Evolutionary conservation across 495 filamentous ascomycete species (phyloP), one percentile per base, ranked within the genome.

Genomic region (Penicillium odoratum): DNA sequence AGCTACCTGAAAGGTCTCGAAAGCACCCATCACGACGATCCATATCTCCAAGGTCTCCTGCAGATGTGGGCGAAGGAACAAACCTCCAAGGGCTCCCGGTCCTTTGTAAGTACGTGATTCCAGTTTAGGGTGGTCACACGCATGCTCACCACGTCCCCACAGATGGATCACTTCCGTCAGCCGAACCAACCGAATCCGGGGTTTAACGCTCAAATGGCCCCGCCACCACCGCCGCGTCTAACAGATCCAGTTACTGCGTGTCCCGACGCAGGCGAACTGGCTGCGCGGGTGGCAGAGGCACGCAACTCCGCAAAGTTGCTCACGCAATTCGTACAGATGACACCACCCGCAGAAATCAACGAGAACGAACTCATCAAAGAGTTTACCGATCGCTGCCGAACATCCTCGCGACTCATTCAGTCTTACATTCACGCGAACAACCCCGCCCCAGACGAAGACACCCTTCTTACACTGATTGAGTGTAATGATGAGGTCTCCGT

Each of bases 61-160:
- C 83, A 87, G 31, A 92, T 97, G 87, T 98, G 94, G 94, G 83
- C 78, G 66, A 92, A 90, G 71, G 91, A 98, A 71, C 94, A 92
- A 74, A 79, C 48, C 21, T 21, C 21, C 9, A 76, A 73, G 60
- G 55, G 56, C 21, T 46, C 47, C 1, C 33, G 49, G 28, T 52
- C 56, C 34, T 47, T 58, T 49, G 64, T 64, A 51, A 65, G 59
- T 26, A 53, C 21, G 21, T 21, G 21, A 21, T 21, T 21, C 21
- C 21, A 21, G 21, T 1, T 21, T 21, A 21, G 21, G 21, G 21
- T 21, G 21, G 1, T 21, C 2, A 31, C 31, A 50, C 34, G 16
- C 31, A 51, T 51, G 49, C 49, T 53, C 36, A 53, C 33, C 34
- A 42, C 25, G 5, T 16, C 15, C 25, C 26, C 11, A 48, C n/a